Evolutionary conservation across 1,139 yeast species (phyloP), one percentile per base, ranked within the genome.

Genomic region (Hyphopichia buzzinii): DNA sequence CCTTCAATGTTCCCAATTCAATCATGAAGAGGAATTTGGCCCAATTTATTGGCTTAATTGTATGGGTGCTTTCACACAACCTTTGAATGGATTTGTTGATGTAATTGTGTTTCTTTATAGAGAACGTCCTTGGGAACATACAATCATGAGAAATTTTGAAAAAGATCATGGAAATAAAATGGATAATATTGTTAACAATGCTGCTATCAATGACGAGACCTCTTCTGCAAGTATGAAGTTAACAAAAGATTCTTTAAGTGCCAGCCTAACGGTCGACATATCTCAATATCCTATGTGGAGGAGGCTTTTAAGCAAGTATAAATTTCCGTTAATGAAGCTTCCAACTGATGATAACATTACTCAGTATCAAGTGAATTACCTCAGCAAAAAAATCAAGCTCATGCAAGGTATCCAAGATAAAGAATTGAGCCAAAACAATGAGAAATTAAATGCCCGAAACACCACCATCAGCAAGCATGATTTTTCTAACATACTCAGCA

Each of bases 11-110:
- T 70, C 86, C 6, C 86, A 81, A 54, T 54, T 70, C 43, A 62
- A 65, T 34, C 67, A 77, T 48, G 84, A 79, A 45, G 51, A 64
- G 34, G 43, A 44, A 2, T 71, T 66, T 42, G 72, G 74, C 1
- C 80, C 84, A 0, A 68, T 79, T 7, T 74, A 72, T 44, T 84
- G 94, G 85, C 59, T 86, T 30, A 74, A 78, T 38, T 74, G 78
- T 34, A 60, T 84, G 41, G 79, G 85, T 11, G 84, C 94, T 0
- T 81, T 82, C 49, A 79, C 82, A 72, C 89, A 84, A 56, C 92
- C 96, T 1, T 73, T 85, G 46, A 84, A 82, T 56, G 90, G 95
- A 34, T 72, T 81, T 33, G 81, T 88, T 26, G 95, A 89, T 55
- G 72, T 90, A 0, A 45, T 78, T 26, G 96, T 88, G 11, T 88